These are phyloP conservation scores for Zelopaecilomyces penicillatus DNA, from an alignment of 2,329 filamentous ascomycete species.

Conservation along the genomic window DNA sequence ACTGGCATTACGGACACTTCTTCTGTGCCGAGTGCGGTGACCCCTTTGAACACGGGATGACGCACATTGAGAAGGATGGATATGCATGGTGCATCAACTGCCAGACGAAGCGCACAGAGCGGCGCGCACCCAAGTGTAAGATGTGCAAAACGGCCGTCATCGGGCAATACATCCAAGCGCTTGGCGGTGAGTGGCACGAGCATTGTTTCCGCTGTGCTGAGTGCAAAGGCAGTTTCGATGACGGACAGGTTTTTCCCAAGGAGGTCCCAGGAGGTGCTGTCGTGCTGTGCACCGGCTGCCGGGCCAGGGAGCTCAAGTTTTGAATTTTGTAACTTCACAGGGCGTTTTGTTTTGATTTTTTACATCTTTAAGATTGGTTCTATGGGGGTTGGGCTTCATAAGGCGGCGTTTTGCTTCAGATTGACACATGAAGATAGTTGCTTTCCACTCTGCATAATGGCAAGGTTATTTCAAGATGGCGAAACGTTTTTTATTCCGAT, in stretches of 20 bases:
- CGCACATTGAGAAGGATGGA: slow-evolving; percentile 85
- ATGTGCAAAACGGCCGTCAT: slow-evolving; percentile 79
- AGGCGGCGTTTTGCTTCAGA: too few relatives aligned
- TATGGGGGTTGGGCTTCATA: too few relatives aligned
- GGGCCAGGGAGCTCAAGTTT: slow-evolving; percentile 51
- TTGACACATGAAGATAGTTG: too few relatives aligned
- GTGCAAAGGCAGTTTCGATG: slow-evolving; percentile 52
- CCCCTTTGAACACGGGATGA: slow-evolving; percentile 68
- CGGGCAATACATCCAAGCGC: slow-evolving; percentile 79
- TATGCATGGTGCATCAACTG: slow-evolving; percentile 95
- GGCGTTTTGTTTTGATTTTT: slow-evolving; percentile 5
- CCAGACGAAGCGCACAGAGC: slow-evolving; percentile 84
- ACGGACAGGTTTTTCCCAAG: slow-evolving; percentile 57
- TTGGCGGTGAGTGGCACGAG: slow-evolving; percentile 90
- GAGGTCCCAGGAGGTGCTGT: slow-evolving; percentile 40
- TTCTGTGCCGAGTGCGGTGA: slow-evolving; percentile 99
- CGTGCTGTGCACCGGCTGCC: slow-evolving; percentile 54
- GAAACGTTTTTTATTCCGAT: too few relatives aligned
- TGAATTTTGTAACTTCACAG: slow-evolving; percentile 15
- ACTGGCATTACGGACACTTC: slow-evolving; percentile 97
- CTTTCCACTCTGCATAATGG: too few relatives aligned
- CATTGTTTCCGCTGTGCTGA: slow-evolving; percentile 76
- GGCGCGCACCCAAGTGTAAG: slow-evolving; percentile 78
- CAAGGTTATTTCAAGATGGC: too few relatives aligned
- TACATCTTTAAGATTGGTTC: not conserved